Evolutionary conservation across 75 land plant species (phyloP).

Genomic region (Pseudotsuga menziesii): DNA sequence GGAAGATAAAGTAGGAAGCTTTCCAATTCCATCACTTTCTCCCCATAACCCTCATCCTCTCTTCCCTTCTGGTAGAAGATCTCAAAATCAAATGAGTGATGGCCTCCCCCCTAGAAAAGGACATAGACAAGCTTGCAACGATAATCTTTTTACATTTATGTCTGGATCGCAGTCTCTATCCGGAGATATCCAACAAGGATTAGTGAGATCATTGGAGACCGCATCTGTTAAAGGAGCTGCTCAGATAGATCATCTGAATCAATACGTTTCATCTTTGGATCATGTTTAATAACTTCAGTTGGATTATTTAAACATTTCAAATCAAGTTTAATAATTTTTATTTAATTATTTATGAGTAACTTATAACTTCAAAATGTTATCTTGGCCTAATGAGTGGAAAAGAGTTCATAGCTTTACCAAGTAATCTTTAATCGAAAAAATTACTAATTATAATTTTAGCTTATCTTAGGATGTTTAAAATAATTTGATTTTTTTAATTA

Average conservation of each 20-base stretch:
- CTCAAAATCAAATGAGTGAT: constrained; percentile 26
- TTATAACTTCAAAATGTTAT: too few species aligned
- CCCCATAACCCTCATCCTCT: constrained; percentile 19
- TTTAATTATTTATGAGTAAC: too few species aligned
- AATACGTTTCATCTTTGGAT: too few species aligned
- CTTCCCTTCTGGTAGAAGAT: constrained; percentile 7
- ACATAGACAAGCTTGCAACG: constrained; percentile 77
- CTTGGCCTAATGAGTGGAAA: too few species aligned
- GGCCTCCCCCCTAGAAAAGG: constrained; percentile 67
- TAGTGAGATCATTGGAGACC: constrained; percentile 6
- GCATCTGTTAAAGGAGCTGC: constrained; percentile 10
- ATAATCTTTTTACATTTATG: constrained; percentile 53
- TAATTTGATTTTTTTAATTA: too few species aligned
- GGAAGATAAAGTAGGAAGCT: constrained; percentile 50
- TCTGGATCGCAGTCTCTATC: constrained; percentile 13
- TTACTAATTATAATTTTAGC: too few species aligned
- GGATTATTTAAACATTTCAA: too few species aligned
- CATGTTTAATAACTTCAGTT: too few species aligned
- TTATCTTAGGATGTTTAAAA: too few species aligned
- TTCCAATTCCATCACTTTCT: constrained; percentile 25
- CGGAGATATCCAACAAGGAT: constrained; percentile 14
- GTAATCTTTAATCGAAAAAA: too few species aligned
- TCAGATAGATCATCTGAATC: constrained; percentile 6
- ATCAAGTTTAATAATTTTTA: too few species aligned
- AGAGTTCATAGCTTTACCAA: too few species aligned